phyloP scores from a whole-genome alignment of 2,329 filamentous ascomycete genomes.

The Diaporthe longicolla region DNA sequence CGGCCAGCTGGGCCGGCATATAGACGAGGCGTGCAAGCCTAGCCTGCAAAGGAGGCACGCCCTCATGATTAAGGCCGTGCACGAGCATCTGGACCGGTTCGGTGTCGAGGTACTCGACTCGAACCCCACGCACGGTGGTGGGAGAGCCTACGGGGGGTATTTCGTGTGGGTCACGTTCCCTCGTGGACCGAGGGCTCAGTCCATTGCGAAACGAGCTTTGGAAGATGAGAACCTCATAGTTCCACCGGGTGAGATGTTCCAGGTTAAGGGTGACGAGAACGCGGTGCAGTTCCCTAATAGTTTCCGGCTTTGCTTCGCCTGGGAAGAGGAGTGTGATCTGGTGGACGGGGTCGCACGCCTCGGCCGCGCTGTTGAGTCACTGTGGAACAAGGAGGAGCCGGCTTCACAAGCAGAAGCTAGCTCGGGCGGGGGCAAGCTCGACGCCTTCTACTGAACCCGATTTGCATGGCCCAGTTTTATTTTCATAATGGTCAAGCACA shows the following conservation, averaged over 20 bases:
- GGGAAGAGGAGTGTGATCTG: constrained; percentile 77
- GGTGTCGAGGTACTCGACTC: constrained; percentile 64
- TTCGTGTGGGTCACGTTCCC: constrained; percentile 86
- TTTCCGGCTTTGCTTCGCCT: constrained; percentile 79
- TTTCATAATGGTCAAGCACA: not conserved
- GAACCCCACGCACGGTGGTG: constrained; percentile 56
- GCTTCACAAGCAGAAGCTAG: not conserved
- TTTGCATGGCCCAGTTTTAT: not conserved
- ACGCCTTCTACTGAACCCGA: constrained; percentile 35
- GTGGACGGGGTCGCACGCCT: constrained; percentile 73
- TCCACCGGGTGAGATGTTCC: constrained; percentile 78
- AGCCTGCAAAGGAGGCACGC: constrained; percentile 61
- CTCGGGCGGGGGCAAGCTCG: constrained; percentile 3
- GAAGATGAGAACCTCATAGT: constrained; percentile 77
- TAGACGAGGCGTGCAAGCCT: constrained; percentile 59
- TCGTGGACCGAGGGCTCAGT: constrained; percentile 62
- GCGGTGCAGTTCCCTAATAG: constrained; percentile 69
- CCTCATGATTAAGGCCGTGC: constrained; percentile 71
- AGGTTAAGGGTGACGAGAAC: constrained; percentile 70
- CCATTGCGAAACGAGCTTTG: constrained; percentile 70
- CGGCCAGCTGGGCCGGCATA: constrained; percentile 60
- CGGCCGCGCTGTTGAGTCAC: constrained; percentile 45
- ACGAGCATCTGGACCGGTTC: constrained; percentile 71
- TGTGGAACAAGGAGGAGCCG: constrained; percentile 13
- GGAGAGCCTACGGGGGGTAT: constrained; percentile 80